Conservation (phyloP, 305 asterid species). For the Fraxinus dipetala region DNA sequence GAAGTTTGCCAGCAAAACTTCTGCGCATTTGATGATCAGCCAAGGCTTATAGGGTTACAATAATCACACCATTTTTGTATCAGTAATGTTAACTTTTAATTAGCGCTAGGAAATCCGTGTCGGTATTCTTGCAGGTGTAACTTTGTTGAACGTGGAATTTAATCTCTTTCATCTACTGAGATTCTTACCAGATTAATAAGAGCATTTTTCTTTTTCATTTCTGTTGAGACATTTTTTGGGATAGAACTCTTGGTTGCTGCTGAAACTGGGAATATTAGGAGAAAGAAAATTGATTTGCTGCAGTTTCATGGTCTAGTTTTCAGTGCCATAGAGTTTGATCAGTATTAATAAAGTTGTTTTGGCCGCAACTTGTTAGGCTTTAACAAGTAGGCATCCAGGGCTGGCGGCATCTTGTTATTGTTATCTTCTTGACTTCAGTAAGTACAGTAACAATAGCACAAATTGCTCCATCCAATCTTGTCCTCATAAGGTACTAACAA, state of each 20-base stretch:
- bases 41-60: constrained; percentile 34
- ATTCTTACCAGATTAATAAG: constrained; percentile 13
- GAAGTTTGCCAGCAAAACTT: constrained; percentile 26
- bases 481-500: not conserved
- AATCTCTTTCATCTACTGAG: constrained; percentile 33
- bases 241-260: constrained; percentile 27
- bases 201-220: not conserved
- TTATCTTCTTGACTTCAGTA: constrained; percentile 33
- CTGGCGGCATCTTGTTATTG: constrained; percentile 47
- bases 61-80: constrained; percentile 20
- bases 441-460: constrained; percentile 11
- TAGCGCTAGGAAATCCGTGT: constrained; percentile 15
- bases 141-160: constrained; percentile 28
- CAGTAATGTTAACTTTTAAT: constrained; percentile 1
- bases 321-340: not conserved
- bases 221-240: not conserved
- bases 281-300: not conserved
- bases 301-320: not conserved
- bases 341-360: constrained; percentile 34
- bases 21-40: constrained; percentile 28
- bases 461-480: constrained; percentile 1
- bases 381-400: constrained; percentile 40
- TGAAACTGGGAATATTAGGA: constrained; percentile 22
- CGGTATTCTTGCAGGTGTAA: constrained; percentile 19
- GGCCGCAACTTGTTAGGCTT: constrained; percentile 51